phyloP scores from a whole-genome alignment of 2,329 filamentous ascomycete species.

The Colletotrichum liriopes region DNA sequence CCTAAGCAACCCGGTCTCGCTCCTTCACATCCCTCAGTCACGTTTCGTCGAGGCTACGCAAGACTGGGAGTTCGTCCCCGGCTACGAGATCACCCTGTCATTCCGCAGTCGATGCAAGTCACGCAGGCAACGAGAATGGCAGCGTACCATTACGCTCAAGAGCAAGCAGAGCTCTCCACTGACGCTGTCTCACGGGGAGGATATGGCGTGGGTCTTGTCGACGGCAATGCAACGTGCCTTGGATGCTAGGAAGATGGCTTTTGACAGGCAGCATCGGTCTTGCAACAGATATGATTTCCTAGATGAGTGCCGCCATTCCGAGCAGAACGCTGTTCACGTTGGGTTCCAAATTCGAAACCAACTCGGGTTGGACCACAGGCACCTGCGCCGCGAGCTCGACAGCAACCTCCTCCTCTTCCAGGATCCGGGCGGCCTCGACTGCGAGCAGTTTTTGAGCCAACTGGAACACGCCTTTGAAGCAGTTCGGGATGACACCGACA shows the following conservation, averaged over 20 bases:
- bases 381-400: constrained; percentile 60
- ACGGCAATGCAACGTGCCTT: constrained; percentile 60
- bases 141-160: constrained; percentile 59
- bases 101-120: constrained; percentile 60
- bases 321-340: constrained; percentile 62
- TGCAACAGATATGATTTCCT: constrained; percentile 56
- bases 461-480: constrained; percentile 56
- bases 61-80: constrained; percentile 63
- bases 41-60: constrained; percentile 62
- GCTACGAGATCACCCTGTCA: constrained; percentile 64
- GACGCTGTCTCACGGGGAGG: constrained; percentile 62
- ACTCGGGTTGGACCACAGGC: constrained; percentile 63
- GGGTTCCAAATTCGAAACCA: constrained; percentile 65
- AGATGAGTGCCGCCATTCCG: constrained; percentile 57
- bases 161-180: constrained; percentile 66
- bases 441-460: constrained; percentile 59
- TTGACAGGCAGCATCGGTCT: constrained; percentile 57
- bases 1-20: constrained; percentile 60
- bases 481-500: constrained; percentile 60
- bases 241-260: constrained; percentile 57
- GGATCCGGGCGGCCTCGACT: constrained; percentile 59
- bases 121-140: constrained; percentile 54
- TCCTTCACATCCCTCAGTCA: constrained; percentile 63
- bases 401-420: constrained; percentile 64
- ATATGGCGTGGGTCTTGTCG: constrained; percentile 62